Conservation (phyloP, 1,284 basidiomycete species). For the Tilletia walkeri region DNA sequence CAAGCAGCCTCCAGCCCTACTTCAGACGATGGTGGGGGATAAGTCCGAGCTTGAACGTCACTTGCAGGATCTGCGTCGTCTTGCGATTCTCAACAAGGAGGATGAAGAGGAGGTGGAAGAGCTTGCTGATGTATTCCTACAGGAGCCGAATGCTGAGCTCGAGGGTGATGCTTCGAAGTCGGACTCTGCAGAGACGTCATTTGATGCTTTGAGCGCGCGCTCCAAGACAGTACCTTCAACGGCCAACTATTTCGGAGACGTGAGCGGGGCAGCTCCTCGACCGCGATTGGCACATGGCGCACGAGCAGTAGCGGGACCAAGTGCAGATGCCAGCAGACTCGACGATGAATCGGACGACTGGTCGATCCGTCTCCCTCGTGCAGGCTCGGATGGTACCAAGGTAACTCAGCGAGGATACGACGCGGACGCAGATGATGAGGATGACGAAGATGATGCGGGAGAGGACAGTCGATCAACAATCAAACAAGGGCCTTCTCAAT, state of each 20-base stretch:
- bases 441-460: neutral
- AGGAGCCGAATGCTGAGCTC: neutral
- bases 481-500: neutral
- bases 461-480: conserved; percentile 2
- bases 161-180: neutral
- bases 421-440: neutral
- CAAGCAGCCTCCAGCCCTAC: neutral
- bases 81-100: neutral
- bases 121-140: neutral
- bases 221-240: neutral
- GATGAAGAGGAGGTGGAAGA: neutral
- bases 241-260: neutral
- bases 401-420: conserved; percentile 11
- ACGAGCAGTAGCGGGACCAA: neutral
- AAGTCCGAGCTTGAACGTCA: conserved; percentile 7
- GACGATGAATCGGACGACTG: neutral
- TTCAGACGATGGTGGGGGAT: conserved; percentile 13
- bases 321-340: neutral
- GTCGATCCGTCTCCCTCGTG: neutral
- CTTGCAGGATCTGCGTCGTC: neutral
- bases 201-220: neutral
- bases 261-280: neutral
- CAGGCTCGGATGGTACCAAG: neutral
- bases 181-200: neutral
- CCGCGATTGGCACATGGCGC: neutral